phyloP scores from a whole-genome alignment of 495 filamentous ascomycete species.

The Xylaria acuta region DNA sequence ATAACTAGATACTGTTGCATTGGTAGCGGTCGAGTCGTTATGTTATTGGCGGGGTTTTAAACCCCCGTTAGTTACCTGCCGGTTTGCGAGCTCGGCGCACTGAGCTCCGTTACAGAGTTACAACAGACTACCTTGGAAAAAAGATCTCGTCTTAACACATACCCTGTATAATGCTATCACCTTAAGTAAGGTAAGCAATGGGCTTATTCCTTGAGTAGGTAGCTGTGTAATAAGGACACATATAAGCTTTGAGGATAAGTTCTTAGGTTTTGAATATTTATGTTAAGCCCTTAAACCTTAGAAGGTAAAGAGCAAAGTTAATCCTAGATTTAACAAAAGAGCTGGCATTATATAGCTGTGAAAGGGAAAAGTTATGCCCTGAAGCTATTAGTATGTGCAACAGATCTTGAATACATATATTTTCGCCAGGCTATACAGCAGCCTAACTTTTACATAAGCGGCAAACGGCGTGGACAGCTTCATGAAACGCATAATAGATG shows the following conservation, averaged over 20 bases:
- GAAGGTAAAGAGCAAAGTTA: neutral
- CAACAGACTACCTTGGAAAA: too few relatives aligned
- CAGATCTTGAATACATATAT: too few relatives aligned
- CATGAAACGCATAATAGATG: too few relatives aligned
- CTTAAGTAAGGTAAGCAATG: neutral
- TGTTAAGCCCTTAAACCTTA: too few relatives aligned
- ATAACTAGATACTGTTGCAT: neutral
- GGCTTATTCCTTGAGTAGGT: too few relatives aligned
- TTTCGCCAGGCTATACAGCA: too few relatives aligned
- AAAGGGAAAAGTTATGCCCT: neutral
- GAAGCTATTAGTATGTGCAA: too few relatives aligned
- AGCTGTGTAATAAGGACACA: neutral
- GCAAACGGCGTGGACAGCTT: too few relatives aligned
- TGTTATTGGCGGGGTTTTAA: slow-evolving; percentile 2
- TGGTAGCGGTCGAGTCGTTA: neutral
- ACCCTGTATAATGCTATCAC: neutral
- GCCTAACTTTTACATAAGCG: too few relatives aligned
- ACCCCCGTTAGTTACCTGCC: neutral
- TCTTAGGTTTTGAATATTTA: neutral
- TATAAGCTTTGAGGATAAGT: neutral
- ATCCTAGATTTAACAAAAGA: neutral
- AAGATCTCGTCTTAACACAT: neutral
- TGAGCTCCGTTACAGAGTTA: neutral
- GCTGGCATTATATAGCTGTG: neutral
- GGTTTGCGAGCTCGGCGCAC: neutral